These are phyloP conservation scores for Yarrowia galli DNA, from an alignment of 1,139 yeast genomes.

Conservation along the genomic window DNA sequence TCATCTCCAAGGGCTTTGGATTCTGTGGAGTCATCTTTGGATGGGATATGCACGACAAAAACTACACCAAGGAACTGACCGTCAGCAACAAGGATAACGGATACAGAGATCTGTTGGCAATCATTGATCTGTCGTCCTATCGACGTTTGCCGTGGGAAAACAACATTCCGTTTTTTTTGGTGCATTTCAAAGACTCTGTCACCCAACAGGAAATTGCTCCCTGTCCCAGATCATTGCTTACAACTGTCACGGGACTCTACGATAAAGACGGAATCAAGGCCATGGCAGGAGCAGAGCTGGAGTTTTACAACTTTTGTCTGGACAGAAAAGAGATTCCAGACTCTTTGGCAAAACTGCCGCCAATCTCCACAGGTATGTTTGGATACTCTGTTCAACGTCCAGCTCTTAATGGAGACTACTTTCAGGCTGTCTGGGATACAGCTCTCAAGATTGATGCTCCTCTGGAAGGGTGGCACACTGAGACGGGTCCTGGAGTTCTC, in stretches of 20 bases:
- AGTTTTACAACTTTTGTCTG: slow-evolving; percentile 49
- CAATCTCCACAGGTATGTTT: slow-evolving; percentile 52
- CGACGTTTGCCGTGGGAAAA: slow-evolving; percentile 51
- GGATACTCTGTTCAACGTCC: slow-evolving; percentile 52
- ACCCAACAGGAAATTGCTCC: slow-evolving; percentile 48
- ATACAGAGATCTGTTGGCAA: slow-evolving; percentile 49
- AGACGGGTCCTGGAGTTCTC: slow-evolving; percentile 54
- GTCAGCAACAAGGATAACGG: slow-evolving; percentile 51
- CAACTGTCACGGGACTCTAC: slow-evolving; percentile 43
- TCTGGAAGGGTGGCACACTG: slow-evolving; percentile 53
- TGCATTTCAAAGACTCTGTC: slow-evolving; percentile 46
- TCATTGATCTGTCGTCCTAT: slow-evolving; percentile 46
- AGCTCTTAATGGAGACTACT: slow-evolving; percentile 48
- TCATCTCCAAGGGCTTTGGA: slow-evolving; percentile 49
- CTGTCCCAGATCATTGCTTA: slow-evolving; percentile 50
- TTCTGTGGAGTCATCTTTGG: slow-evolving; percentile 52
- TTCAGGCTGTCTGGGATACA: slow-evolving; percentile 47
- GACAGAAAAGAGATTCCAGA: slow-evolving; percentile 46
- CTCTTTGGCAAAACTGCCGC: slow-evolving; percentile 44
- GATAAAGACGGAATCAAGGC: slow-evolving; percentile 24
- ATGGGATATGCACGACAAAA: slow-evolving; percentile 53
- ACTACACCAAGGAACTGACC: slow-evolving; percentile 46
- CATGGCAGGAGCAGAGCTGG: slow-evolving; percentile 51
- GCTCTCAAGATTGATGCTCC: slow-evolving; percentile 46
- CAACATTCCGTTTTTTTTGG: slow-evolving; percentile 49